Conservation (phyloP, 257 asterid species). For the Jacaranda copaia region DNA sequence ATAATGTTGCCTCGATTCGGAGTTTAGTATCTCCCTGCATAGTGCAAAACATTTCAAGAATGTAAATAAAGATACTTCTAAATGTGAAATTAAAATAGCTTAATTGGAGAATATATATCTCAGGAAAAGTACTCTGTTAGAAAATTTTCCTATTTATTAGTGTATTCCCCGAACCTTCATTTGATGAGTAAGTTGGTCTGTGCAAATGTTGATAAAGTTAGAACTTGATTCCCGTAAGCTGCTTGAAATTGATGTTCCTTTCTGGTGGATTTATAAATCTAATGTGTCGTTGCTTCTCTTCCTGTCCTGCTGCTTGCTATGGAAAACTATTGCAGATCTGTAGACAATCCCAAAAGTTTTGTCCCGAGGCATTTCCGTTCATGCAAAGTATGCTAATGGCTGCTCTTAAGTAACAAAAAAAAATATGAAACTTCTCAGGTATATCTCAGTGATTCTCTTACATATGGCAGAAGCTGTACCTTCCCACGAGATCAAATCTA, state of each 20-base stretch:
- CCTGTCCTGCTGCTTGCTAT: slow-evolving; percentile 5
- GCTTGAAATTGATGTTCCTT: slow-evolving; percentile 7
- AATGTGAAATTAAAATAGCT: too few relatives aligned
- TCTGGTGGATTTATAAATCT: not conserved
- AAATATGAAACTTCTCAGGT: slow-evolving; percentile 71
- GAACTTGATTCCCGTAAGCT: not conserved
- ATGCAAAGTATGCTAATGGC: slow-evolving; percentile 71
- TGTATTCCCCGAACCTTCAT: not conserved
- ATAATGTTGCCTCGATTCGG: too few relatives aligned
- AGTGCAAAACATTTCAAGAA: not conserved
- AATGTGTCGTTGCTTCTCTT: not conserved
- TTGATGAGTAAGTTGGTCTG: not conserved
- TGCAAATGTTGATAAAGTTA: not conserved
- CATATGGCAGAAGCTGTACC: slow-evolving; percentile 24
- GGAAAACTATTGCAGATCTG: slow-evolving; percentile 55
- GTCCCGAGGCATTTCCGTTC: slow-evolving; percentile 86
- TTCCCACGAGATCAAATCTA: not conserved
- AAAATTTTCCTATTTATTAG: too few relatives aligned
- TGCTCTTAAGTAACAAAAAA: slow-evolving; percentile 63
- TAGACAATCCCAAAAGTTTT: slow-evolving; percentile 72
- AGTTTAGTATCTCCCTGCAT: not conserved
- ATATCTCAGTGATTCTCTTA: slow-evolving; percentile 26
- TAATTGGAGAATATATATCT: too few relatives aligned
- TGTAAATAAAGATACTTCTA: too few relatives aligned
- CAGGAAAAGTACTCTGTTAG: too few relatives aligned